Evolutionary conservation across 2,329 filamentous ascomycete species (phyloP), one percentile per base, ranked within the genome.

Genomic region (Neofusicoccum sp.): DNA sequence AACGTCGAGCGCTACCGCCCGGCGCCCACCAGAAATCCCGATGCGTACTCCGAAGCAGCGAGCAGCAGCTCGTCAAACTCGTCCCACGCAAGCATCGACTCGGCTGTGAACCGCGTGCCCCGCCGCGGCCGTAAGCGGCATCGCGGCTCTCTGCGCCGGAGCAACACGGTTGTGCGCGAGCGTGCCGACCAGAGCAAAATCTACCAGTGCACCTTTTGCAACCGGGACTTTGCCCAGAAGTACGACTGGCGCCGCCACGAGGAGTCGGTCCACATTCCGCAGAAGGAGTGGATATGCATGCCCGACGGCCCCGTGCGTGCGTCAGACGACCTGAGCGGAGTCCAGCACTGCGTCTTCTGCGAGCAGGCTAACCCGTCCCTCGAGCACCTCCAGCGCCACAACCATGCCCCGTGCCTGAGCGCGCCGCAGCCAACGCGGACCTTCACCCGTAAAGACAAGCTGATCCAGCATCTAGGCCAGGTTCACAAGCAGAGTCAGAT

Each of bases 211-310:
- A 82, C 80, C 3, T 82, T 82, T 65, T 82, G 80, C 62, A 74
- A 77, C 7, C 75, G 79, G 58, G 76, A 79, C 3, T 82, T 82
- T 63, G 72, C 74, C 61, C 76, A 76, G 49, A 80, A 78, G 64
- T 79, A 82, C 66, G 81, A 83, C 66, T 83, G 81, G 81, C 77
- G 79, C 64, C 79, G 86, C 59, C 87, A 89, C 69, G 87, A 89
- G 67, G 6, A 74, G 86, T 61, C 86, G 85, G 70, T 71, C 85
- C 63, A 89, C 84, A 9, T 80, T 88, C 71, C 80, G 82, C 60
- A 89, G 85, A 86, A 81, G 86, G 20, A 89, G 84, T 6, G 78
- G 80, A 79, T 76, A 7, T 83, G 80, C 66, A 78, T 79, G 61
- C 79, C 79, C 5, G 69, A 75, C n/a, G 76, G 75, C 26, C 30